phyloP scores from a whole-genome alignment of 768 basidiomycete species.

The Chiua virens region DNA sequence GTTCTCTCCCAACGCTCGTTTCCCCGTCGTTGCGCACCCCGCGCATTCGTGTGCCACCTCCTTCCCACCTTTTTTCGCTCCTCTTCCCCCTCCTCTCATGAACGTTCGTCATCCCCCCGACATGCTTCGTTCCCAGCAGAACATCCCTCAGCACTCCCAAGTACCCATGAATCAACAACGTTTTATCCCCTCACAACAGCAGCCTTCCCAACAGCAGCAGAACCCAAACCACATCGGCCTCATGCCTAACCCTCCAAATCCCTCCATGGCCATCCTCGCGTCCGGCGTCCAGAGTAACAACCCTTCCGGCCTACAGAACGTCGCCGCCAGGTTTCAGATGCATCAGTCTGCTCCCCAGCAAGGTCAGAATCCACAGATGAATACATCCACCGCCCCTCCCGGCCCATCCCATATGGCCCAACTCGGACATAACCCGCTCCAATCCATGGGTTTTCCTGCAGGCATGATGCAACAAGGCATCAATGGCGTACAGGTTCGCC shows the following conservation, averaged over 20 bases:
- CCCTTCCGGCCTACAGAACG: slow-evolving; percentile 22
- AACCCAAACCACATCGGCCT: slow-evolving; percentile 35
- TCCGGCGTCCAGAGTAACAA: slow-evolving; percentile 26
- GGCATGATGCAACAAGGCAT: slow-evolving; percentile 42
- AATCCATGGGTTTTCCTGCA: slow-evolving; percentile 42
- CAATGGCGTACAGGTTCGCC: slow-evolving; percentile 42
- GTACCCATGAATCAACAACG: slow-evolving; percentile 36
- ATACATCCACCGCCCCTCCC: slow-evolving; percentile 27
- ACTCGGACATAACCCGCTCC: slow-evolving; percentile 39
- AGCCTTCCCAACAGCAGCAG: slow-evolving; percentile 36
- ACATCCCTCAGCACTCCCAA: slow-evolving; percentile 40
- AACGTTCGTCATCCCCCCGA: slow-evolving; percentile 46
- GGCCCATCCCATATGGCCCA: slow-evolving; percentile 29
- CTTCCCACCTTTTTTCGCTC: not conserved
- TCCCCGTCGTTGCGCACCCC: not conserved
- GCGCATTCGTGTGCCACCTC: slow-evolving; percentile 1
- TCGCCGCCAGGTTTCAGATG: slow-evolving; percentile 30
- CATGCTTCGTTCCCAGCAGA: slow-evolving; percentile 45
- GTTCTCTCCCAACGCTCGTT: slow-evolving; percentile 1
- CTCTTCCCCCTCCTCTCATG: slow-evolving; percentile 34
- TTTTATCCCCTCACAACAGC: slow-evolving; percentile 40
- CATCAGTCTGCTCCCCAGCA: slow-evolving; percentile 40
- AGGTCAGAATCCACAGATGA: slow-evolving; percentile 37
- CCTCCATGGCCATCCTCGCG: slow-evolving; percentile 41
- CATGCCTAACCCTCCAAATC: slow-evolving; percentile 34